These are phyloP conservation scores for Saitozyma sp. DNA, from an alignment of 768 basidiomycete genomes.

Conservation along the genomic window DNA sequence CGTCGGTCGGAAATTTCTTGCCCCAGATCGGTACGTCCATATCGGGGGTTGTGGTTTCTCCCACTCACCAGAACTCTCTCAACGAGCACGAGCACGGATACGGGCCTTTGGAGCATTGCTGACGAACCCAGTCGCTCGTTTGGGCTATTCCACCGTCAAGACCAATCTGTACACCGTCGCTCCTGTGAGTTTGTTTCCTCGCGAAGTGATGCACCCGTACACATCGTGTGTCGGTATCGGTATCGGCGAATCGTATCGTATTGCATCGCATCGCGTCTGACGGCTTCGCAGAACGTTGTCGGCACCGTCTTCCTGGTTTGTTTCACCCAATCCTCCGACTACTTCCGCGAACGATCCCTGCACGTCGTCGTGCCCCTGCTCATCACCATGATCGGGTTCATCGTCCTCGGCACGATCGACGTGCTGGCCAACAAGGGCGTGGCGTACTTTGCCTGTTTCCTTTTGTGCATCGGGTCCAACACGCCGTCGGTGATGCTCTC, in stretches of 20 bases:
- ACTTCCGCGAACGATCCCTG: conserved; percentile 53
- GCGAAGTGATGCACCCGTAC: not conserved
- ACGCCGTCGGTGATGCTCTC: conserved; percentile 25
- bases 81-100: no score
- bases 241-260: no score
- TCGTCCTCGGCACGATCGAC: conserved; percentile 57
- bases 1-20: conserved; percentile 60
- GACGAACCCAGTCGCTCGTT: conserved; percentile 47
- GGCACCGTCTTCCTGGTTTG: conserved; percentile 58
- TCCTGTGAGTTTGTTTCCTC: conserved; percentile 39
- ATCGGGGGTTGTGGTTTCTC: no score
- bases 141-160: conserved; percentile 58
- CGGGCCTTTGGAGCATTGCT: no score
- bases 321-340: conserved; percentile 60
- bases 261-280: not conserved
- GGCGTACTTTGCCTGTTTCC: conserved; percentile 63
- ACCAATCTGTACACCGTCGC: conserved; percentile 62
- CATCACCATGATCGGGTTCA: conserved; percentile 28
- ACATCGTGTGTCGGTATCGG: no score
- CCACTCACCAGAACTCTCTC: no score
- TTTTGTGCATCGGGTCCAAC: conserved; percentile 57
- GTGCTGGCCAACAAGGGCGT: conserved; percentile 54
- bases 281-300: conserved; percentile 52
- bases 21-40: conserved; percentile 54
- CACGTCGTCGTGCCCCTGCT: conserved; percentile 23